Conservation (phyloP, 2,329 filamentous ascomycete species). For the Alternaria conjuncta region DNA sequence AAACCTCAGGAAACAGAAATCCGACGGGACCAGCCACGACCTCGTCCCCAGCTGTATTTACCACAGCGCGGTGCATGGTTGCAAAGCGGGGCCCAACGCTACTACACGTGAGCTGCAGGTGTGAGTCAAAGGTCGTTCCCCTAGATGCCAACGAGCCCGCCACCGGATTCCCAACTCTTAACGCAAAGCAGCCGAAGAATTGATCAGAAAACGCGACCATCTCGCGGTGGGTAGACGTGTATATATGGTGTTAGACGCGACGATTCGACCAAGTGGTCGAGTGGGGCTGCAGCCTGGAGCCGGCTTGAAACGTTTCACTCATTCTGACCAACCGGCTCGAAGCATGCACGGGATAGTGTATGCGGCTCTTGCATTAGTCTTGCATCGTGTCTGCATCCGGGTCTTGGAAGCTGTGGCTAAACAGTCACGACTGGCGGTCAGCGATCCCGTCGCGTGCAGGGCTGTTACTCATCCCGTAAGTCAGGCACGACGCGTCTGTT, state of each 20-base stretch:
- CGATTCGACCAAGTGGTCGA: constrained; percentile 40
- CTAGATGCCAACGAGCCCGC: constrained; percentile 18
- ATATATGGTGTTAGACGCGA: constrained; percentile 48
- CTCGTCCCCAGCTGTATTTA: constrained; percentile 39
- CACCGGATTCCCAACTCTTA: constrained; percentile 25
- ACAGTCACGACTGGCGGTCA: constrained; percentile 36
- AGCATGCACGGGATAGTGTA: constrained; percentile 18
- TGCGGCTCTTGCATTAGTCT: constrained; percentile 42
- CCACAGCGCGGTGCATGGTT: constrained; percentile 15
- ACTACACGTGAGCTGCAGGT: constrained; percentile 49
- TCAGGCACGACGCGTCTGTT: constrained; percentile 17
- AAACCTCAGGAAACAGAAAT: constrained; percentile 35
- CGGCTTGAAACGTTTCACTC: constrained; percentile 43
- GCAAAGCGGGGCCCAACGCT: constrained; percentile 26
- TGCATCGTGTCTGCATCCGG: constrained; percentile 19
- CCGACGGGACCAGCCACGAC: constrained; percentile 25
- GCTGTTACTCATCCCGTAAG: constrained; percentile 13
- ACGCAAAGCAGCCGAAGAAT: constrained; percentile 39
- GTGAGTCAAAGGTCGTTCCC: constrained; percentile 48
- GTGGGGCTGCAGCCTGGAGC: constrained; percentile 34
- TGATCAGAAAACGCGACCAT: constrained; percentile 50
- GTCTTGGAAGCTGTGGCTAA: constrained; percentile 35
- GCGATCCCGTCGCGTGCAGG: constrained; percentile 22
- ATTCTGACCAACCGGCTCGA: constrained; percentile 29
- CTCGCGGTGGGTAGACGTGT: constrained; percentile 48